phyloP scores from a whole-genome alignment of 2,329 filamentous ascomycete species.

The Pseudocercospora pini-densiflorae region DNA sequence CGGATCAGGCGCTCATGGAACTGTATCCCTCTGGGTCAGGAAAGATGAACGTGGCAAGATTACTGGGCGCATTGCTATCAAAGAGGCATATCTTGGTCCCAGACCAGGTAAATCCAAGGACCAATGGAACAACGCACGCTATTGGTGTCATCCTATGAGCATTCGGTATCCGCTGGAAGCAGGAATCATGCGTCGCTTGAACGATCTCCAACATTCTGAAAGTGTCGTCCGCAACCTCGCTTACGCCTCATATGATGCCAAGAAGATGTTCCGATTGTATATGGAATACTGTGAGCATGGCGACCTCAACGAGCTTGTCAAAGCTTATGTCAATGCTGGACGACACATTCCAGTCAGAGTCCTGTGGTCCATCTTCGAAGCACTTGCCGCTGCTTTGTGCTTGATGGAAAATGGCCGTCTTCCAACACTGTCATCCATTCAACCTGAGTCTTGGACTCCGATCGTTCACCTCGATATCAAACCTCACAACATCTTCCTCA shows the following conservation, averaged over 20 bases:
- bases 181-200: background rate
- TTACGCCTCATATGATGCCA: constrained; percentile 8
- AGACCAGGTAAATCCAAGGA: background rate
- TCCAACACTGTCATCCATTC: background rate
- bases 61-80: constrained; percentile 4
- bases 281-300: constrained; percentile 11
- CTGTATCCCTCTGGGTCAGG: constrained; percentile 6
- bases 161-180: constrained; percentile 1
- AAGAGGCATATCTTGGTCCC: constrained; percentile 11
- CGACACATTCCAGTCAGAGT: constrained; percentile 9
- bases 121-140: background rate
- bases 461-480: constrained; percentile 15
- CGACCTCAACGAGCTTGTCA: background rate
- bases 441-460: background rate
- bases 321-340: background rate
- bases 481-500: constrained; percentile 17
- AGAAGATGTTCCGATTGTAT: constrained; percentile 13
- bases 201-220: constrained; percentile 1
- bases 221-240: constrained; percentile 5
- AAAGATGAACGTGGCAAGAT: background rate
- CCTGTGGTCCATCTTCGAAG: constrained; percentile 16
- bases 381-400: constrained; percentile 6
- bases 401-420: constrained; percentile 13
- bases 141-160: background rate
- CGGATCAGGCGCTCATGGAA: constrained; percentile 4